phyloP scores from a whole-genome alignment of 1,284 basidiomycete species.

The Trichosporon faecale region DNA sequence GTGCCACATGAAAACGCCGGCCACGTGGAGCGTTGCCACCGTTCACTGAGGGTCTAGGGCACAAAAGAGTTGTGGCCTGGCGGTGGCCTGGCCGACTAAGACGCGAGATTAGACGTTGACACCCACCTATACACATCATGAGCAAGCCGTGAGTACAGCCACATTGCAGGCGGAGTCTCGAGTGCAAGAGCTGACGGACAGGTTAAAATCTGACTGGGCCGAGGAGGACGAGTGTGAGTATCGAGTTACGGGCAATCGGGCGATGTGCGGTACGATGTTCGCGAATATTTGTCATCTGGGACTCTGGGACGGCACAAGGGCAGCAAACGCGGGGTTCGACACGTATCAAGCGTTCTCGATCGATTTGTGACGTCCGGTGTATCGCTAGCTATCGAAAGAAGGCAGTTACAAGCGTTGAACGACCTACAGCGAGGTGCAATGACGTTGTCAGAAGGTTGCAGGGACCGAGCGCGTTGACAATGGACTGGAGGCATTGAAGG shows the following conservation, averaged over 20 bases:
- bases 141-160: slow-evolving; percentile 2
- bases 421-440: background rate
- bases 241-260: background rate
- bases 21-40: slow-evolving; percentile 7
- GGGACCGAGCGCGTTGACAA: background rate
- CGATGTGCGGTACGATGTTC: background rate
- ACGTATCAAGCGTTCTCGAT: background rate
- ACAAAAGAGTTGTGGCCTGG: background rate
- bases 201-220: slow-evolving; percentile 26
- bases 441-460: background rate
- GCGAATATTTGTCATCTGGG: background rate
- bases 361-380: background rate
- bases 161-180: too few species aligned
- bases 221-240: slow-evolving; percentile 26
- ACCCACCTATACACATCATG: slow-evolving; percentile 1
- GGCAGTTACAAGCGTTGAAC: background rate
- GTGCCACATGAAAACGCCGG: slow-evolving; percentile 9
- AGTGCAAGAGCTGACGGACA: slow-evolving; percentile 11
- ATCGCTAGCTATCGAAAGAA: background rate
- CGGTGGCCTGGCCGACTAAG: background rate
- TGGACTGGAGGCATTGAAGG: background rate
- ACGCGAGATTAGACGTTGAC: background rate
- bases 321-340: too few species aligned
- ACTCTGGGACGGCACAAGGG: background rate
- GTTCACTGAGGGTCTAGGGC: background rate